Evolutionary conservation across 805 yeast species (phyloP).

Genomic region (Ogataea chonburiensis): DNA sequence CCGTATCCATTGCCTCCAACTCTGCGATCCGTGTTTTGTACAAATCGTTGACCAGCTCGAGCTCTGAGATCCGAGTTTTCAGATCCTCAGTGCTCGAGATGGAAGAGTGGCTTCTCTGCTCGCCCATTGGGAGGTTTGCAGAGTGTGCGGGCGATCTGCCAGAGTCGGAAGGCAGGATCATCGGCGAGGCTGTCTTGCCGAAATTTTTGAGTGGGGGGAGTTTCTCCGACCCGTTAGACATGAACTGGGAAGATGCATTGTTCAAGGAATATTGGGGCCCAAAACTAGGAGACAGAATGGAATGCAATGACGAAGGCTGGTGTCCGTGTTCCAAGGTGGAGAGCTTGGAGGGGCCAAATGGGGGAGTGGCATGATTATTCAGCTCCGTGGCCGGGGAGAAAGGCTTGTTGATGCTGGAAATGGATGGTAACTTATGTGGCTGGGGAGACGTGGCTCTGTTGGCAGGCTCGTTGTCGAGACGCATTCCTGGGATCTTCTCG

Average conservation of each 20-base stretch:
- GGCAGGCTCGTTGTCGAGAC: slow-evolving; percentile 26
- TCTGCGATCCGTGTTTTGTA: slow-evolving; percentile 81
- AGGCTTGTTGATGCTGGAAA: slow-evolving; percentile 26
- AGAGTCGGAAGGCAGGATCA: slow-evolving; percentile 18
- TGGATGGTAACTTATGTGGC: slow-evolving; percentile 28
- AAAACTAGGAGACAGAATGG: slow-evolving; percentile 32
- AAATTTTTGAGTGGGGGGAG: slow-evolving; percentile 26
- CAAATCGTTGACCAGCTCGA: slow-evolving; percentile 87
- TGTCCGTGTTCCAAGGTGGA: slow-evolving; percentile 22
- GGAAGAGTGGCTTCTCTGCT: slow-evolving; percentile 20
- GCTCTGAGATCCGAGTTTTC: slow-evolving; percentile 77
- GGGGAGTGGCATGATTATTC: slow-evolving; percentile 25
- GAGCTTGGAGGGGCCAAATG: slow-evolving; percentile 26
- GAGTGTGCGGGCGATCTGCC: slow-evolving; percentile 13
- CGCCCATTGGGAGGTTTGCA: slow-evolving; percentile 16
- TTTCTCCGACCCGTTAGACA: slow-evolving; percentile 17
- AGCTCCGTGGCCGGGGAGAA: slow-evolving; percentile 35
- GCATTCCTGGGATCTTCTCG: slow-evolving; percentile 34
- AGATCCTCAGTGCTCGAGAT: slow-evolving; percentile 35
- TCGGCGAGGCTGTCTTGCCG: slow-evolving; percentile 13
- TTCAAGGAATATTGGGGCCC: slow-evolving; percentile 33
- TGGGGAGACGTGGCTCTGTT: slow-evolving; percentile 21
- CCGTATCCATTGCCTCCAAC: slow-evolving; percentile 67
- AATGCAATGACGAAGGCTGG: slow-evolving; percentile 23
- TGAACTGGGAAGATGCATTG: slow-evolving; percentile 14